Evolutionary conservation across 202 grass and related monocot genomes (phyloP), one percentile per base, ranked within the genome.

Genomic region (Saccharum hybrid): DNA sequence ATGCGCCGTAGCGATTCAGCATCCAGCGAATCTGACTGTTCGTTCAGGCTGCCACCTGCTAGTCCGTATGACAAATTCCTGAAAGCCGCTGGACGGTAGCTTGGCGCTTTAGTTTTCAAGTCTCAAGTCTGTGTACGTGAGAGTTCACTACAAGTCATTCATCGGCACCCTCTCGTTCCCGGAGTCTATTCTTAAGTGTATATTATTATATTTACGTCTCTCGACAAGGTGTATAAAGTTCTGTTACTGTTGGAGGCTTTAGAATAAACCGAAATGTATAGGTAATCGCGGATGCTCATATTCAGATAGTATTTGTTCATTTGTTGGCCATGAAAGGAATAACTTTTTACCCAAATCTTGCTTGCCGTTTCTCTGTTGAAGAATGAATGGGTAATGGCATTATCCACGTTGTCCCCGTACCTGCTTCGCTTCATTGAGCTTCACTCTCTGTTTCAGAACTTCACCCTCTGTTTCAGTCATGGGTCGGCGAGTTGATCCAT

Each of bases 11-110:
- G 73, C 10, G 88, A 92, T 88, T 96, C 93, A 10, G 41, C 78
- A 59, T 88, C 93, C 5, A 94, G 91, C 11, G 91, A 87, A 18
- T 93, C 80, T 11, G 89, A 96, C 18, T 87, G 78, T 49, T 99
- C 93, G 6, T 94, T 99, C 71, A 88, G 91, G 81, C 69, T 99
- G 54, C 96, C 96, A 6, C 88, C 93, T 57, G 86, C 96, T 34
- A 99, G 93, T 72, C 96, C 96, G 4, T 99, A 92, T 12, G 96
- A 99, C 86, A 96, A 96, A 71, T 99, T 99, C 76, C 78, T 99
- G 81, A 96, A 94, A 90, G 96, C 96, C 67, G 96, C 93, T 75
- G 96, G 96, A 71, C 86, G 89, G 72, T 94, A 91, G 87, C 40
- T 21, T 42, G 54, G 18, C 9, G 8, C 49, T n/a, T n/a, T n/a